Base-by-base conservation (phyloP, 2,329 filamentous ascomycete genomes). In the Teratosphaeriaceae sp. region DNA sequence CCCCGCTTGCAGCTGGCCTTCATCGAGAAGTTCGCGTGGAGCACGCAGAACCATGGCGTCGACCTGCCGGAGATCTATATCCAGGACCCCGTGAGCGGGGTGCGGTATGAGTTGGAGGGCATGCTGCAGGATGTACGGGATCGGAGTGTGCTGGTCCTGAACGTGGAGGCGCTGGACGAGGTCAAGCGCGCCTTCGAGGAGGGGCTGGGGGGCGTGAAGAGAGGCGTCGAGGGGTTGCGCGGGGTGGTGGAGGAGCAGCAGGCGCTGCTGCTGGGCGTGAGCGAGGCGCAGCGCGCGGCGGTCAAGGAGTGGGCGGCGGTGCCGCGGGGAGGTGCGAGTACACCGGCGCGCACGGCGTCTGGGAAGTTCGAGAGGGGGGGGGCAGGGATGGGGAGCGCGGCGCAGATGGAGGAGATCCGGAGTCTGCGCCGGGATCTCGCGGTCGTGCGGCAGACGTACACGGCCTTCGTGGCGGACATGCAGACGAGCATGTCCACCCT, bases 21-120 rank as follows among this genome's bases (percentile, higher is more conserved):
- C 56, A 98, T 98, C 55, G 92, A 98, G 55, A 98, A 96, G 62
- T 98, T 98, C 61, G 92, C 90, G 0, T 98, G 94, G 89, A 97
- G 95, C 56, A 96, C 90, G 1, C 89, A 97, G 55, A 84, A 88
- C 47, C 94, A 96, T 57, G 92, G 92, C 6, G 79, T 81, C 12
- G 92, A 98, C 61, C 69, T 98, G 35, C 92, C 92, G 0, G 92
- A 98, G 56, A 97, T 98, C 13, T 96, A 98, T 63, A 92, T 98
- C 13, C 92, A 98, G 63, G 92, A 98, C 62, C 84, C 89, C 0
- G 78, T 96, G 2, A 97, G 92, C 7, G 92, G 92, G 1, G 85
- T 98, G n/a, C 84, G 92, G 13, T 90, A 98, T 63, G 92, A 98
- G 67, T 70, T 98, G 19, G 92, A 98, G 63, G 92, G 98, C n/a